phyloP scores from a whole-genome alignment of 352 stramenopile genomes.

The Pythium myriotylum region DNA sequence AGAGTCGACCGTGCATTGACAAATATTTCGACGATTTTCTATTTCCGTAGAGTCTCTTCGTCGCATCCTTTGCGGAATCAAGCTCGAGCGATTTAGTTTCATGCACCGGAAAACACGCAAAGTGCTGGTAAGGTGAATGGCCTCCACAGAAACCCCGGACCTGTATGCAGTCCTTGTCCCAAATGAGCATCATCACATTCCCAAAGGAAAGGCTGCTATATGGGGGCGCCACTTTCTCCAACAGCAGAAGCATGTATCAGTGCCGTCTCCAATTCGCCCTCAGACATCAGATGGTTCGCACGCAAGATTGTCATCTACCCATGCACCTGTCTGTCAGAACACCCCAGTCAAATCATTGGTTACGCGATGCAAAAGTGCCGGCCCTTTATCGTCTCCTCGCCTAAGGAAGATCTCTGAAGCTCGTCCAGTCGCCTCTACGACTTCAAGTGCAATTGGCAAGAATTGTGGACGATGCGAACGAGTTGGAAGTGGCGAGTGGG shows the following conservation, averaged over 20 bases:
- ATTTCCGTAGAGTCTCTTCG: not conserved
- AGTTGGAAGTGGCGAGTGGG: not conserved
- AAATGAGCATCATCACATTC: conserved; percentile 31
- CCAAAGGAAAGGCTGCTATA: conserved; percentile 33
- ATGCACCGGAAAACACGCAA: not conserved
- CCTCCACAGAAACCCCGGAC: conserved; percentile 16
- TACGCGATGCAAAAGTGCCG: conserved; percentile 12
- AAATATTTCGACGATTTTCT: not conserved
- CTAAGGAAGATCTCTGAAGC: not conserved
- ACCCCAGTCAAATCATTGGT: not conserved
- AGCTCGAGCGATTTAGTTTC: too few relatives aligned
- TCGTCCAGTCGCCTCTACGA: not conserved
- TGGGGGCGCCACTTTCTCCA: conserved; percentile 41
- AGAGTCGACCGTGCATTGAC: too few relatives aligned
- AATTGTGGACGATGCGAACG: too few relatives aligned
- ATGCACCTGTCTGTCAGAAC: not conserved
- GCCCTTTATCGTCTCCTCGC: not conserved
- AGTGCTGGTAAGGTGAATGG: conserved; percentile 1
- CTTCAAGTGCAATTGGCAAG: too few relatives aligned
- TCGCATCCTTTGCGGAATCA: not conserved
- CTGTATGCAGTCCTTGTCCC: conserved; percentile 43
- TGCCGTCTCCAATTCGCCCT: conserved; percentile 11
- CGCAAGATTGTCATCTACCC: not conserved
- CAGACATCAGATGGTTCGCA: conserved; percentile 6
- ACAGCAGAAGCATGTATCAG: conserved; percentile 5